Evolutionary conservation across 345 rosid species (phyloP).

Genomic region (Leavenworthia alabamica): DNA sequence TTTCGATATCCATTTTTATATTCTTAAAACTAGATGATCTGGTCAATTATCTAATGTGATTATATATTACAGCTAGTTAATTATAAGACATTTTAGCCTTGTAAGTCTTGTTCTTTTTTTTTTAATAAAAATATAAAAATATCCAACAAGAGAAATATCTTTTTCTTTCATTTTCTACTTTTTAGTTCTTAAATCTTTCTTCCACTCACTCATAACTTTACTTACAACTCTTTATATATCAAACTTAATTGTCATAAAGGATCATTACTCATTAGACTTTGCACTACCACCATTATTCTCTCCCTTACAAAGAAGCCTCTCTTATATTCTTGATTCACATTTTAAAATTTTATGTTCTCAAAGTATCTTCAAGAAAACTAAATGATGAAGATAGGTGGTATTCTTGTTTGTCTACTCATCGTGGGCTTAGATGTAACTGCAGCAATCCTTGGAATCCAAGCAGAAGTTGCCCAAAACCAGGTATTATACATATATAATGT

Average conservation of each 20-base stretch:
- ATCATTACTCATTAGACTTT: constrained; percentile 17
- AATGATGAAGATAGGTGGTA: constrained; percentile 57
- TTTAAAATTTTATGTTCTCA: background rate
- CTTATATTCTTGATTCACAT: constrained; percentile 15
- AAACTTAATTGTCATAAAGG: constrained; percentile 9
- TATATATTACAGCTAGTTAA: too few species aligned
- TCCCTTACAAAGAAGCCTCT: constrained; percentile 1
- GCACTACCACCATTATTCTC: constrained; percentile 2
- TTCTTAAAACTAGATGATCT: too few species aligned
- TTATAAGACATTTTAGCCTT: background rate
- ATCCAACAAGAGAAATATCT: background rate
- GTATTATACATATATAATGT: too few species aligned
- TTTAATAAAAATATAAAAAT: background rate
- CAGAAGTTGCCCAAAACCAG: constrained; percentile 82
- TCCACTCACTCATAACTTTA: background rate
- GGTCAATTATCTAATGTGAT: too few species aligned
- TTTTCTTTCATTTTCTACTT: constrained; percentile 4
- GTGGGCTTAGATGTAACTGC: constrained; percentile 75
- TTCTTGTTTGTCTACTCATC: constrained; percentile 66
- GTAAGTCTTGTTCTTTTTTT: background rate
- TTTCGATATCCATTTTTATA: too few species aligned
- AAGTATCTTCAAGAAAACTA: background rate
- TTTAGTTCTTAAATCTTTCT: background rate
- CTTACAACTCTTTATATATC: background rate
- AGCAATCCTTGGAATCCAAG: constrained; percentile 81